Percentiles rank a stretch among this genome's conserved stretches.
Evolutionary conservation across 2,329 filamentous ascomycete species (phyloP).

Genomic region (Calycina herbarum): DNA sequence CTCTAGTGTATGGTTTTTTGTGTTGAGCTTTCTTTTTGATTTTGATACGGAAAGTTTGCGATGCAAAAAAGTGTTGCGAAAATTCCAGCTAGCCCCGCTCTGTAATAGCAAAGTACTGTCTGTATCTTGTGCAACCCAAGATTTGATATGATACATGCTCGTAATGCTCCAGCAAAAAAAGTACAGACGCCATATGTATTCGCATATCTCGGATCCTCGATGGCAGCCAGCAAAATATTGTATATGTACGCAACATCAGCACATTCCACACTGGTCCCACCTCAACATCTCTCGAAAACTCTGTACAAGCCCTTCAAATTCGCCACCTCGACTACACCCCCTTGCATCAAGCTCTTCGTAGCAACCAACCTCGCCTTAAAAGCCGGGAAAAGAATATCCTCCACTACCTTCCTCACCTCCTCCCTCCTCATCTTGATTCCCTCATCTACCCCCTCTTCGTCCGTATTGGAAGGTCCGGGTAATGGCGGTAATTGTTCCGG

Average conservation of each 20-base stretch:
- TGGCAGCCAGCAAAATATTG: not conserved
- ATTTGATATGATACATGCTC: not conserved
- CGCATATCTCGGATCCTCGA: not conserved
- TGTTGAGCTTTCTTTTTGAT: not conserved
- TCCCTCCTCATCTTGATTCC: slow-evolving; percentile 58
- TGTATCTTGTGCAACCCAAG: no score
- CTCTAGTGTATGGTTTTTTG: no score
- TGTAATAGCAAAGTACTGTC: not conserved
- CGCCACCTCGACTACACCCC: slow-evolving; percentile 78
- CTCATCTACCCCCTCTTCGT: slow-evolving; percentile 42
- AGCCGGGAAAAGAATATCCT: slow-evolving; percentile 87
- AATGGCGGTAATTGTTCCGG: slow-evolving; percentile 75
- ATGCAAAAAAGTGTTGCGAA: not conserved
- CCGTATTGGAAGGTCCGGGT: slow-evolving; percentile 33
- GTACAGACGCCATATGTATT: not conserved
- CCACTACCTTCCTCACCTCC: slow-evolving; percentile 73
- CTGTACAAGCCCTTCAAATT: slow-evolving; percentile 90
- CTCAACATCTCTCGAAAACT: slow-evolving; percentile 88
- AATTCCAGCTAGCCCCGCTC: not conserved
- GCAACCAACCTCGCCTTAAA: slow-evolving; percentile 81
- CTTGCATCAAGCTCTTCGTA: slow-evolving; percentile 73
- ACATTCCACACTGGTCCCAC: no score
- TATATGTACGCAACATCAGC: not conserved
- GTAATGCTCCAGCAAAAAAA: not conserved
- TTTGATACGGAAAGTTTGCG: not conserved